Percentiles rank a stretch among this genome's conserved stretches.
Evolutionary conservation across 106 monocot genomes (phyloP).

Genomic region (Dactylorhiza incarnata): DNA sequence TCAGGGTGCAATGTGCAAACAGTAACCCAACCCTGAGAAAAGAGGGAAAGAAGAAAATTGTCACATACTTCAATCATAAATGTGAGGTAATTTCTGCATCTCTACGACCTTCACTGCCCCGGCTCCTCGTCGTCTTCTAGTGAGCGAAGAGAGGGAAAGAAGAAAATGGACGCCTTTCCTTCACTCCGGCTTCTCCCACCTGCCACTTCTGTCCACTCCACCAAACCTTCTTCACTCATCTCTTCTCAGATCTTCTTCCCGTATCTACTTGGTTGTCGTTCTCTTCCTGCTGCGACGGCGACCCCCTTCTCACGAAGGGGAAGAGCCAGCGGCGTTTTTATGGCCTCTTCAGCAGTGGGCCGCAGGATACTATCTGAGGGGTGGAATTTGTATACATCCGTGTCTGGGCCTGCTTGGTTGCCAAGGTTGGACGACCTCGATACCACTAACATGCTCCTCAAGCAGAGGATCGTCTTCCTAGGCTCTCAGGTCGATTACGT

Average conservation of each 20-base stretch:
- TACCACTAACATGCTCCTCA: conserved; percentile 87
- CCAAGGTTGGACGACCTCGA: conserved; percentile 78
- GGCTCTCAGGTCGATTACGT: conserved; percentile 62
- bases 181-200: not conserved
- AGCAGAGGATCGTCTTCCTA: conserved; percentile 85
- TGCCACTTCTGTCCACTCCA: not conserved
- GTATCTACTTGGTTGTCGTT: not conserved
- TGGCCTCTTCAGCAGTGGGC: not conserved
- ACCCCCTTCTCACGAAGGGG: not conserved
- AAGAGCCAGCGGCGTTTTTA: not conserved
- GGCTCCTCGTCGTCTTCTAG: too few relatives aligned
- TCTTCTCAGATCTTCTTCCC: not conserved
- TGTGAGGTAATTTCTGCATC: too few relatives aligned
- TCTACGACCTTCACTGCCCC: too few relatives aligned
- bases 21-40: too few relatives aligned
- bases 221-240: not conserved
- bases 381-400: conserved; percentile 37
- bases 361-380: conserved; percentile 48
- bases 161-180: not conserved
- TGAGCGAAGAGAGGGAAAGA: too few relatives aligned
- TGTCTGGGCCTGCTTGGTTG: conserved; percentile 41
- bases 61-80: too few relatives aligned
- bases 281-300: not conserved
- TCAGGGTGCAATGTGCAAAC: too few relatives aligned
- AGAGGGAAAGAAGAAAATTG: too few relatives aligned